Evolutionary conservation across 2,329 filamentous ascomycete genomes (phyloP), one percentile per base, ranked within the genome.

Genomic region (Emericellopsis cladophorae): DNA sequence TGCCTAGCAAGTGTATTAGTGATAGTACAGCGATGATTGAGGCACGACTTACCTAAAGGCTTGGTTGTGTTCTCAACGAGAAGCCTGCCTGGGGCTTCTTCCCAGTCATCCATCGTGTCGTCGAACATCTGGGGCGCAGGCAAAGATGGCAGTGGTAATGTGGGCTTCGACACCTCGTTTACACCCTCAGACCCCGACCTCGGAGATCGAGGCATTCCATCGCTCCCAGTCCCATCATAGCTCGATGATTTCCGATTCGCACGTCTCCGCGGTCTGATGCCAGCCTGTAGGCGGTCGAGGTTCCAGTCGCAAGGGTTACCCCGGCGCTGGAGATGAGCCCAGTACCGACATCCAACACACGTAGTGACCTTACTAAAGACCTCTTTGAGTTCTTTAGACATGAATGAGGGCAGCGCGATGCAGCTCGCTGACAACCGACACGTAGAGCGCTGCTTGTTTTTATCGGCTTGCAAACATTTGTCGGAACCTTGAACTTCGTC

Each of bases 1-100:
- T 48, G 24, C 64, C 66, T 69, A 18, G 9, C 2, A 8, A 36
- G 2, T n/a, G 4, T 9, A 12, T 31, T 39, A 31, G 15, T 15
- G 42, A 15, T 29, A 16, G 26, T 9, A 7, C 26, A 29, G 26
- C 26, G 26, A 29, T 29, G 26, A 4, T 12, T 9, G 39, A 10
- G 5, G 2, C 16, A 29, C 7, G 29, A 56, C 64, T 46, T 52
- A 67, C 65, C 65, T 12, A 29, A 29, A 29, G 26, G 26, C 23
- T 60, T 54, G 2, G 50, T 48, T 1, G 51, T 46, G 1, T 44
- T 42, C 4, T 52, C 45, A 29, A 59, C 54, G 8, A 48, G 49
- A 24, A 66, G 50, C 18, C 61, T 57, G 14, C 66, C 66, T 1
- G 66, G 66, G 0, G 66, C 65, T 36, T 67, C 45, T 47, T 69